Conservation (phyloP, 768 basidiomycete species). For the Termitomyces titanicus region DNA sequence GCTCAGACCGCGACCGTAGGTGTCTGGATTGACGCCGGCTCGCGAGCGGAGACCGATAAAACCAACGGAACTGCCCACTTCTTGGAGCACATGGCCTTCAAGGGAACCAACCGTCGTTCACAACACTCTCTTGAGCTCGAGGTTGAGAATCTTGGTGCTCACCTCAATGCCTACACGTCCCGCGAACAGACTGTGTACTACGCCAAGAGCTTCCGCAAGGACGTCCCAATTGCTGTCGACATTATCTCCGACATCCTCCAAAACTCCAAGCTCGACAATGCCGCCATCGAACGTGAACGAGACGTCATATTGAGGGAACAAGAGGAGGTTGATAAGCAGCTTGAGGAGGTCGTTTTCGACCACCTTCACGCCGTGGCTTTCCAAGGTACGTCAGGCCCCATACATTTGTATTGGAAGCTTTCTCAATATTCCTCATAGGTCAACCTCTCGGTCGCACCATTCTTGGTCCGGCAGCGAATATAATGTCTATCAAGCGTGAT, state of each 20-base stretch:
- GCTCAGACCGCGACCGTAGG: slow-evolving; percentile 98
- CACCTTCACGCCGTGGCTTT: slow-evolving; percentile 96
- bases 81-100: slow-evolving; percentile 98
- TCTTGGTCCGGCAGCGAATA: slow-evolving; percentile 94
- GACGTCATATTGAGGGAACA: slow-evolving; percentile 97
- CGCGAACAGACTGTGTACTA: slow-evolving; percentile 99
- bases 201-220: slow-evolving; percentile 97
- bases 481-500: slow-evolving; percentile 89
- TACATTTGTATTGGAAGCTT: slow-evolving; percentile 7
- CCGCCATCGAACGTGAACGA: slow-evolving; percentile 91
- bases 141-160: slow-evolving; percentile 96
- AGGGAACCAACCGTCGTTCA: slow-evolving; percentile 84
- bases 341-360: slow-evolving; percentile 98
- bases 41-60: slow-evolving; percentile 91
- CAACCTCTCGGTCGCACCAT: slow-evolving; percentile 97
- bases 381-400: slow-evolving; percentile 61
- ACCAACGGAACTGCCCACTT: slow-evolving; percentile 98
- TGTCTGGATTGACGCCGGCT: slow-evolving; percentile 98
- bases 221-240: slow-evolving; percentile 86
- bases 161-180: slow-evolving; percentile 97
- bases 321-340: slow-evolving; percentile 98
- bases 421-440: slow-evolving; percentile 38
- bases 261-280: slow-evolving; percentile 86
- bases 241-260: slow-evolving; percentile 98
- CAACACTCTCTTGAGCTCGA: slow-evolving; percentile 93